Evolutionary conservation across 2,329 filamentous ascomycete species (phyloP).

Genomic region (Aureobasidium mangrovei): DNA sequence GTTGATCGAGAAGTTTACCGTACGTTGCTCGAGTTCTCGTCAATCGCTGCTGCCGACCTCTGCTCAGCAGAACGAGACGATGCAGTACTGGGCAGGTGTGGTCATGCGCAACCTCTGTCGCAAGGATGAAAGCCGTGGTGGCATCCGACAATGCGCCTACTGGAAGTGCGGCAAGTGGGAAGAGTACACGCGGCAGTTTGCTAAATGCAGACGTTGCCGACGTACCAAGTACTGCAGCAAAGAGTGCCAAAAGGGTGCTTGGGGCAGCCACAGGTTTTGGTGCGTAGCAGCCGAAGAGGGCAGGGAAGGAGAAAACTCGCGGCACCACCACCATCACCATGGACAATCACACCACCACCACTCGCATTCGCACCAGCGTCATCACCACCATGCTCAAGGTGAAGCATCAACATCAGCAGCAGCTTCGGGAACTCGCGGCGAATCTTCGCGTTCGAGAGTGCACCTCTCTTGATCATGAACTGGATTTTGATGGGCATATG

Average conservation of each 20-base stretch:
- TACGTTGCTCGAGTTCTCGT: slow-evolving; percentile 53
- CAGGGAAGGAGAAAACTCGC: slow-evolving; percentile 16
- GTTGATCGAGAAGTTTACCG: slow-evolving; percentile 94
- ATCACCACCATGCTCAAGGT: background rate
- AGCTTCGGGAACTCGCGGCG: background rate
- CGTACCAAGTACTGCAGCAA: slow-evolving; percentile 99
- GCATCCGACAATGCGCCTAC: slow-evolving; percentile 94
- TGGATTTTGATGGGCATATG: slow-evolving; percentile 6
- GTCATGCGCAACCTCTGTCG: slow-evolving; percentile 98
- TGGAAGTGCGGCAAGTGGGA: slow-evolving; percentile 99
- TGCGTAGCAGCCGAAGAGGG: slow-evolving; percentile 63
- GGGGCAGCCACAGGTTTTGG: slow-evolving; percentile 98
- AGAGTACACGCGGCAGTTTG: slow-evolving; percentile 90
- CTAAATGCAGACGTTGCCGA: slow-evolving; percentile 91
- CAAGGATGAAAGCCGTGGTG: slow-evolving; percentile 89
- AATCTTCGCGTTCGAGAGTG: background rate
- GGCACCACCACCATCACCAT: slow-evolving; percentile 16
- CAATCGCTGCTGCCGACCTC: slow-evolving; percentile 52
- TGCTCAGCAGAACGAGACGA: slow-evolving; percentile 52
- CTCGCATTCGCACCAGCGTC: slow-evolving; percentile 6
- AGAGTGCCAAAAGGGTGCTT: slow-evolving; percentile 97
- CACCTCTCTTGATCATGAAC: slow-evolving; percentile 11
- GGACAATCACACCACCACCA: slow-evolving; percentile 4
- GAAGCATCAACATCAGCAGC: background rate
- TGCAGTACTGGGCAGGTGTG: slow-evolving; percentile 99